Evolutionary conservation across 768 basidiomycete species (phyloP).

Genomic region (Lactifluus hygrophoroides): DNA sequence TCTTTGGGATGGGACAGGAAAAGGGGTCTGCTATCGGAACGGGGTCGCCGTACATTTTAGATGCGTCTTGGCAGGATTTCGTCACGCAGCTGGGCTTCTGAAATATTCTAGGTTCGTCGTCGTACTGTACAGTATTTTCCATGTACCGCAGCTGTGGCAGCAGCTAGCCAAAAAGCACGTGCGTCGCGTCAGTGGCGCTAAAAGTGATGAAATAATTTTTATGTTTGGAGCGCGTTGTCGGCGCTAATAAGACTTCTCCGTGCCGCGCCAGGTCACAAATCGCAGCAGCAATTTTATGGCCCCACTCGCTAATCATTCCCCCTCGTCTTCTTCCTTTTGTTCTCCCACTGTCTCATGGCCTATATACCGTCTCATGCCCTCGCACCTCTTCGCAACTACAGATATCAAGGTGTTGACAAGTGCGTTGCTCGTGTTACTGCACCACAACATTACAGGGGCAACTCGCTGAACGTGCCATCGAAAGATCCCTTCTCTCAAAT

Average conservation of each 20-base stretch:
- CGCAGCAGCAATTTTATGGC: too few relatives aligned
- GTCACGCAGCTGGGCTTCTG: constrained; percentile 58
- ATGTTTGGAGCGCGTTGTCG: too few relatives aligned
- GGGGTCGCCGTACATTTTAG: constrained; percentile 33
- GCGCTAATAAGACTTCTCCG: too few relatives aligned
- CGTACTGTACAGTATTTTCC: too few relatives aligned
- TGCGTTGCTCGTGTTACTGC: constrained; percentile 29
- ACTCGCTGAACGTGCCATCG: neutral
- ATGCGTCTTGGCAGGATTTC: constrained; percentile 59
- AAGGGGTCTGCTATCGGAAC: neutral
- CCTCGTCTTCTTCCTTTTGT: neutral
- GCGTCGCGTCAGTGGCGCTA: too few relatives aligned
- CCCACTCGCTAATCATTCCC: too few relatives aligned
- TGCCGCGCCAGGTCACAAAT: too few relatives aligned
- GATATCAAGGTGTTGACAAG: constrained; percentile 80
- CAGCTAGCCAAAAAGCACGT: too few relatives aligned
- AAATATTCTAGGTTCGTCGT: too few relatives aligned
- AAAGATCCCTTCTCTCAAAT: constrained; percentile 66
- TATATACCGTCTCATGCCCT: constrained; percentile 63
- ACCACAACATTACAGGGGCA: neutral
- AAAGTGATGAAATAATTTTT: too few relatives aligned
- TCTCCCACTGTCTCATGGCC: constrained; percentile 34
- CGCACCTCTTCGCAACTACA: constrained; percentile 65
- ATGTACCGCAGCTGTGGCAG: too few relatives aligned
- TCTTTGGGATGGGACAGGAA: constrained; percentile 1